Evolutionary conservation across 805 yeast species (phyloP), one percentile per base, ranked within the genome.

Genomic region (Schwanniomyces yamadae): DNA sequence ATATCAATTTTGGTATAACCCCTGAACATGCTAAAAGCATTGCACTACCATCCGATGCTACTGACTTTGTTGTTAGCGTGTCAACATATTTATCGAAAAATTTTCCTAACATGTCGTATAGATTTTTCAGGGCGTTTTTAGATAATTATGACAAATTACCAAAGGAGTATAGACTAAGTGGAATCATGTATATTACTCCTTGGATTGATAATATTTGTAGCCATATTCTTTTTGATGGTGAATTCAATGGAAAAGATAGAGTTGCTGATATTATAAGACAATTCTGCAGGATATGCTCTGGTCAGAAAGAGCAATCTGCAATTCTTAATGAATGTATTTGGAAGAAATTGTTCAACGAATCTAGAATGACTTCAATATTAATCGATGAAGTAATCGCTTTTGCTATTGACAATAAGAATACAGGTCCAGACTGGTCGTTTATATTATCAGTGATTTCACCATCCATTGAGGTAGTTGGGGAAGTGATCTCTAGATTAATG

Each of bases 401-500:
- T 43, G 82, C 89, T 1, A 73, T 85, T 45, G 93, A 84, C 45
- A 77, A 82, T 50, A 84, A 82, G 45, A 80, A 87, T n/a, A 87
- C 82, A 46, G 84, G 82, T 4, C 73, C 77, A 24, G 80, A 73
- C 31, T 84, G 87, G 87, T 70, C 72, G 13, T 75, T 73, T 31
- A 72, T 80, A 5, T 71, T 82, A 2, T 71, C 82, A 1, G 69
- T 83, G n/a, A 63, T 87, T 44, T 73, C 82, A 1, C 89, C 95
- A 3, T 80, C 91, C 1, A 66, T 81, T n/a, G 86, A 81, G 44
- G 68, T 85, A 2, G 80, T 88, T 49, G 82, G 86, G 6, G 71
- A 76, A 33, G 73, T 86, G 2, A 66, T 87, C 24, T 56, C 69
- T 21, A 67, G 84, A 42, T 55, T 88, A 26, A 69, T 80, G 41